These are phyloP conservation scores for Apiospora rasikravindrae DNA, from an alignment of 2,329 filamentous ascomycete species.

Conservation along the genomic window DNA sequence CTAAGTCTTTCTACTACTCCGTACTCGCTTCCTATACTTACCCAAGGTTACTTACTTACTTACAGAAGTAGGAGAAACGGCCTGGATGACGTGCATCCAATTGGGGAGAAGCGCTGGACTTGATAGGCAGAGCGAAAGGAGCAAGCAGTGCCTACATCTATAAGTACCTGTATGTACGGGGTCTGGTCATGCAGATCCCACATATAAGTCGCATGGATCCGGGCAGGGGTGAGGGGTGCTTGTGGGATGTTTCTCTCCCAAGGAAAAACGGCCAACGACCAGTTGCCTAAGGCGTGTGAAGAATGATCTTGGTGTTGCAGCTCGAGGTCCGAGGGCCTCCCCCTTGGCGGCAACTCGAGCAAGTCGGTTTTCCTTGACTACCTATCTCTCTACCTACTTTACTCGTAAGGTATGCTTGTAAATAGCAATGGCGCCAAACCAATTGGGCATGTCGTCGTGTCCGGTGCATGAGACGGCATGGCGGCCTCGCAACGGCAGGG, in stretches of 20 bases:
- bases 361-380: neutral
- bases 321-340: neutral
- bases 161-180: neutral
- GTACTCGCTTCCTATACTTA: neutral
- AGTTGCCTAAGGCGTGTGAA: neutral
- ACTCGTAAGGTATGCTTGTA: neutral
- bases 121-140: neutral
- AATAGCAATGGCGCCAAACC: neutral
- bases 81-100: neutral
- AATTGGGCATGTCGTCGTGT: neutral
- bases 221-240: neutral
- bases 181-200: slow-evolving; percentile 10
- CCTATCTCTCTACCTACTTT: too few species aligned
- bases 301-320: neutral
- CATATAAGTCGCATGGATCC: slow-evolving; percentile 12
- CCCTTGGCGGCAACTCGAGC: neutral
- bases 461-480: slow-evolving; percentile 3
- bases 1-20: neutral
- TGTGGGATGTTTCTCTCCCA: slow-evolving; percentile 5
- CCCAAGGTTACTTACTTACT: neutral
- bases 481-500: neutral
- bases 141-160: neutral
- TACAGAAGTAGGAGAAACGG: neutral
- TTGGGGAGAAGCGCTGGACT: neutral
- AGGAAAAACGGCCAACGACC: neutral